A percentile compares a stretch with the other conserved stretches of the same genome.
These are phyloP conservation scores for Phytophthora agathidicida DNA, from an alignment of 352 stramenopile species.

Conservation along the genomic window DNA sequence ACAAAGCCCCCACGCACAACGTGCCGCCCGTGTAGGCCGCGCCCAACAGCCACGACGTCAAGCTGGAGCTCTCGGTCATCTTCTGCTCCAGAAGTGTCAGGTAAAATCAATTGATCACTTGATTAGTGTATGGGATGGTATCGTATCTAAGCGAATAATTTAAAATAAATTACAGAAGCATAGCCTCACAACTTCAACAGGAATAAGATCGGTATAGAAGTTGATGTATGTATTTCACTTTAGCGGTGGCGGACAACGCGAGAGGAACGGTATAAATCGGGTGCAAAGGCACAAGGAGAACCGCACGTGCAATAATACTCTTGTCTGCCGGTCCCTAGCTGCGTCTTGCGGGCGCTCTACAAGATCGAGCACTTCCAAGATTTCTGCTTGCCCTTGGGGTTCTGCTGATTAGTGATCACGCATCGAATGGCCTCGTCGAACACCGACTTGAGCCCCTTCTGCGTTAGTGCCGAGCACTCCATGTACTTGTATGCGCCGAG, in stretches of 20 bases:
- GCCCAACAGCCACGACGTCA: constrained; percentile 67
- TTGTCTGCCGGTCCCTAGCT: constrained; percentile 3
- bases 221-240: constrained; percentile 11
- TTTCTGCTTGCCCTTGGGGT: constrained; percentile 55
- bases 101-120: constrained; percentile 1
- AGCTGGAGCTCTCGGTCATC: constrained; percentile 55
- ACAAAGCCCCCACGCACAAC: constrained; percentile 58
- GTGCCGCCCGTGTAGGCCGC: constrained; percentile 65
- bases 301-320: constrained; percentile 18
- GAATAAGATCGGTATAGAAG: neutral
- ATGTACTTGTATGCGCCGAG: constrained; percentile 93
- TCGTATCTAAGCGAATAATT: neutral
- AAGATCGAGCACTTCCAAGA: constrained; percentile 75
- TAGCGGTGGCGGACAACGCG: neutral
- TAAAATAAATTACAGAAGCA: neutral
- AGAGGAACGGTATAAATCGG: constrained; percentile 10
- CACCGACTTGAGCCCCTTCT: constrained; percentile 94
- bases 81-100: neutral
- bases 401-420: constrained; percentile 83
- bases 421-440: constrained; percentile 94
- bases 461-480: constrained; percentile 93
- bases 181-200: constrained; percentile 19
- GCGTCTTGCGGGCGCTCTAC: constrained; percentile 30
- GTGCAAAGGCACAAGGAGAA: constrained; percentile 19
- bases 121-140: constrained; percentile 2